These are phyloP conservation scores for Plectosphaerella cucumerina DNA, from an alignment of 2,329 filamentous ascomycete genomes.

Conservation along the genomic window DNA sequence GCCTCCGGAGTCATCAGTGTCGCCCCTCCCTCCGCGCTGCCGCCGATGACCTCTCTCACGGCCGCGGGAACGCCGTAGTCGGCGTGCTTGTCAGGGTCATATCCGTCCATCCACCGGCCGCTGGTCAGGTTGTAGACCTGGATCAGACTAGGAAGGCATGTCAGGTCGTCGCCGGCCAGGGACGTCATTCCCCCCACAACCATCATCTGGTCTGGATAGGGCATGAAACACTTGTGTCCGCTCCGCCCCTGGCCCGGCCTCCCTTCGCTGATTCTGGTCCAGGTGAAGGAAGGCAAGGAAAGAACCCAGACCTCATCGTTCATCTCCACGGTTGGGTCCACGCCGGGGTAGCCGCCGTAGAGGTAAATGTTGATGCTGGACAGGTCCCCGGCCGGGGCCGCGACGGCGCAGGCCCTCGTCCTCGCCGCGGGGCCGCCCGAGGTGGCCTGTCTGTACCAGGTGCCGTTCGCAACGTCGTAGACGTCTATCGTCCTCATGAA, in stretches of 20 bases:
- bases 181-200: slow-evolving; percentile 64
- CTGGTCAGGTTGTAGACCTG: slow-evolving; percentile 71
- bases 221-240: slow-evolving; percentile 71
- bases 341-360: slow-evolving; percentile 69
- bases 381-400: slow-evolving; percentile 64
- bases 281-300: slow-evolving; percentile 75
- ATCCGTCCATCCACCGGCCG: slow-evolving; percentile 64
- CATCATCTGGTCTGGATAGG: slow-evolving; percentile 78
- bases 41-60: slow-evolving; percentile 64
- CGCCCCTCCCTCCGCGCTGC: slow-evolving; percentile 61
- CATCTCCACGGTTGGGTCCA: slow-evolving; percentile 32
- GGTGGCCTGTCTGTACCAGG: slow-evolving; percentile 68
- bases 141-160: slow-evolving; percentile 49
- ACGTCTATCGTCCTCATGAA: slow-evolving; percentile 72
- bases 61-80: slow-evolving; percentile 66
- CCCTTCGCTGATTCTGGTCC: slow-evolving; percentile 54
- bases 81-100: slow-evolving; percentile 58
- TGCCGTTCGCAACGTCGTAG: slow-evolving; percentile 66
- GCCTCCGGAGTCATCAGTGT: slow-evolving; percentile 61
- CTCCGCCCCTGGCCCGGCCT: slow-evolving; percentile 47
- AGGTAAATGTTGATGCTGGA: slow-evolving; percentile 82
- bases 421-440: slow-evolving; percentile 53
- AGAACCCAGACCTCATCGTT: slow-evolving; percentile 76
- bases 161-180: slow-evolving; percentile 15
- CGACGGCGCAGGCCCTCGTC: slow-evolving; percentile 68